These are phyloP conservation scores for Serendipita sp. DNA, from an alignment of 768 basidiomycete genomes.

Conservation along the genomic window DNA sequence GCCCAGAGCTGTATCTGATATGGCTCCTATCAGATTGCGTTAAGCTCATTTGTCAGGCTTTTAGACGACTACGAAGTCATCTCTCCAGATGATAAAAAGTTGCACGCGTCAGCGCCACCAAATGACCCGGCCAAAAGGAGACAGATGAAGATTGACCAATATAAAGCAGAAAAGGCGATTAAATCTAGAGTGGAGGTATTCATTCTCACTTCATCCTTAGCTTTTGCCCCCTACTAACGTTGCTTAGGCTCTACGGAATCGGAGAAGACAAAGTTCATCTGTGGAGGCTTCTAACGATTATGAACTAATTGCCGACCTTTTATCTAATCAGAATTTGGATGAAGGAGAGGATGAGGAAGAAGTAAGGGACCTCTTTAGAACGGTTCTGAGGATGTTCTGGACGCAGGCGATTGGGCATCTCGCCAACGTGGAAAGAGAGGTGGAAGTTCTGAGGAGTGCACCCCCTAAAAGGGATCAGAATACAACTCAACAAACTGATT, in stretches of 20 bases:
- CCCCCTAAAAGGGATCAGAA: constrained; percentile 16
- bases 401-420: constrained; percentile 52
- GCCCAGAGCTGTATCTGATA: background rate
- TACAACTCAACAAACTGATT: constrained; percentile 23
- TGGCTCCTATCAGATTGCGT: background rate
- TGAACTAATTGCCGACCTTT: constrained; percentile 46
- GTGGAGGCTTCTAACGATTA: constrained; percentile 32
- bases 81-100: constrained; percentile 37
- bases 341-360: constrained; percentile 48
- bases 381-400: constrained; percentile 60
- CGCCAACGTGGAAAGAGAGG: constrained; percentile 53
- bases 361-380: constrained; percentile 46
- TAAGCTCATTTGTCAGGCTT: constrained; percentile 10
- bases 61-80: constrained; percentile 49
- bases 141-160: constrained; percentile 84
- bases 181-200: constrained; percentile 49
- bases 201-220: background rate
- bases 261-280: constrained; percentile 26
- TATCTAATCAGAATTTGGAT: constrained; percentile 23
- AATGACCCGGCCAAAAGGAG: constrained; percentile 53
- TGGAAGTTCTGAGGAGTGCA: constrained; percentile 44
- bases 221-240: background rate
- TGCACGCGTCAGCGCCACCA: constrained; percentile 35
- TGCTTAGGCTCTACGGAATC: constrained; percentile 38
- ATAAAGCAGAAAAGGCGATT: constrained; percentile 70